These are phyloP conservation scores for Trichoderma simmonsii DNA, from an alignment of 2,329 filamentous ascomycete species.

Conservation along the genomic window DNA sequence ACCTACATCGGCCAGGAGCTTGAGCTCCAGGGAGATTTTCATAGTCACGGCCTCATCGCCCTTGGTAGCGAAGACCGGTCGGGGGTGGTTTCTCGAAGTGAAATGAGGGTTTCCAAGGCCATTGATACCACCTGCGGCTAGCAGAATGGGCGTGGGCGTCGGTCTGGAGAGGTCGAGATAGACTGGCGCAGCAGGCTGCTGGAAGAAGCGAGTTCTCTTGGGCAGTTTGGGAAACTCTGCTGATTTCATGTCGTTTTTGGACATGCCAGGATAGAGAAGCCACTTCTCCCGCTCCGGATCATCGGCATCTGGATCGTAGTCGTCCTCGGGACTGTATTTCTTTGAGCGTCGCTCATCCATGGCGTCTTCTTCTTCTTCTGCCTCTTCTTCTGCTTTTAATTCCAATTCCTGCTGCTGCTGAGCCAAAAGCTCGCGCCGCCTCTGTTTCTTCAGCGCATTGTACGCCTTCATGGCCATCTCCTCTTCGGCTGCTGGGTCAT, in stretches of 20 bases:
- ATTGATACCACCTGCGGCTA: constrained; percentile 83
- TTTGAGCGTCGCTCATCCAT: constrained; percentile 4
- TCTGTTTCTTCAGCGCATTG: constrained; percentile 33
- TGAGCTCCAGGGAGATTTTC: constrained; percentile 83
- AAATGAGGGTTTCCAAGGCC: constrained; percentile 95
- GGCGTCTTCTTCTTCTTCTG: constrained; percentile 17
- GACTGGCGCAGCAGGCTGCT: constrained; percentile 72
- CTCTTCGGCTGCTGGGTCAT: constrained; percentile 74
- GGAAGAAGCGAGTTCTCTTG: constrained; percentile 50
- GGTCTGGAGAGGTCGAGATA: constrained; percentile 69
- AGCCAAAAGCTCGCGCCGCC: constrained; percentile 28
- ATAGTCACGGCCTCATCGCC: constrained; percentile 78
- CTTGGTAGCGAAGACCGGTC: constrained; percentile 84
- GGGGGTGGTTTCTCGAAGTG: constrained; percentile 66
- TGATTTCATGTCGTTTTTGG: constrained; percentile 62
- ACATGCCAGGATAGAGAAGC: constrained; percentile 79
- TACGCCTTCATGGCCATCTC: constrained; percentile 34
- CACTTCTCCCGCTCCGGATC: constrained; percentile 66
- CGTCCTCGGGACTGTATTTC: constrained; percentile 24
- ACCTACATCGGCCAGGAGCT: constrained; percentile 91
- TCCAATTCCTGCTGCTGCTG: constrained; percentile 22
- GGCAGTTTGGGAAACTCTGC: constrained; percentile 51
- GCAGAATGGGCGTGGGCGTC: constrained; percentile 77
- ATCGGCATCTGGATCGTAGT: constrained; percentile 41
- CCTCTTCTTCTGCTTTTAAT: constrained; percentile 11